Evolutionary conservation across 345 rosid species (phyloP).

Genomic region (Gossypium stocksii): DNA sequence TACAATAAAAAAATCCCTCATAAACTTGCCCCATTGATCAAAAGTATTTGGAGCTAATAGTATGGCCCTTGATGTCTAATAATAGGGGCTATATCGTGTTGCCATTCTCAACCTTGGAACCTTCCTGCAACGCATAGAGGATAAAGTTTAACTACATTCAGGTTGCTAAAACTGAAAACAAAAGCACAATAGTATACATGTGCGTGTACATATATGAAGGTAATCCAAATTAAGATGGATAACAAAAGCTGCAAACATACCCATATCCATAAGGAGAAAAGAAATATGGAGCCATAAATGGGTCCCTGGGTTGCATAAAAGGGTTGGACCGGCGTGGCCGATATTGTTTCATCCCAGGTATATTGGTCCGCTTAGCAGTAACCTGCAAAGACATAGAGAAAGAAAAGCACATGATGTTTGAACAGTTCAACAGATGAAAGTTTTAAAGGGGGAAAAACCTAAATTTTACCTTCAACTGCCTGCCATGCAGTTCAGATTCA

Average conservation of each 20-base stretch:
- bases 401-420: not conserved
- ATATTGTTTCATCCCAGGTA: conserved; percentile 76
- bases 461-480: conserved; percentile 59
- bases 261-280: conserved; percentile 62
- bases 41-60: not conserved
- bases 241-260: conserved; percentile 26
- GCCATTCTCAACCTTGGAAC: conserved; percentile 56
- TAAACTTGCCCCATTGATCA: not conserved
- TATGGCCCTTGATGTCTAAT: conserved; percentile 20
- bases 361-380: conserved; percentile 57
- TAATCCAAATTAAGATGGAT: not conserved
- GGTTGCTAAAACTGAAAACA: not conserved
- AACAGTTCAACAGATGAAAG: not conserved
- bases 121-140: conserved; percentile 42
- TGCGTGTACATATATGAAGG: not conserved
- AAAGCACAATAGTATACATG: not conserved
- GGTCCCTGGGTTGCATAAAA: conserved; percentile 34
- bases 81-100: conserved; percentile 63
- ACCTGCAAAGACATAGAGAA: conserved; percentile 31
- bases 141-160: not conserved
- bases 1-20: not conserved
- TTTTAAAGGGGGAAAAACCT: not conserved
- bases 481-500: conserved; percentile 69
- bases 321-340: conserved; percentile 51
- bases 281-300: conserved; percentile 41